Evolutionary conservation across 75 land plant genomes (phyloP).

Genomic region (Cupressus sempervirens): DNA sequence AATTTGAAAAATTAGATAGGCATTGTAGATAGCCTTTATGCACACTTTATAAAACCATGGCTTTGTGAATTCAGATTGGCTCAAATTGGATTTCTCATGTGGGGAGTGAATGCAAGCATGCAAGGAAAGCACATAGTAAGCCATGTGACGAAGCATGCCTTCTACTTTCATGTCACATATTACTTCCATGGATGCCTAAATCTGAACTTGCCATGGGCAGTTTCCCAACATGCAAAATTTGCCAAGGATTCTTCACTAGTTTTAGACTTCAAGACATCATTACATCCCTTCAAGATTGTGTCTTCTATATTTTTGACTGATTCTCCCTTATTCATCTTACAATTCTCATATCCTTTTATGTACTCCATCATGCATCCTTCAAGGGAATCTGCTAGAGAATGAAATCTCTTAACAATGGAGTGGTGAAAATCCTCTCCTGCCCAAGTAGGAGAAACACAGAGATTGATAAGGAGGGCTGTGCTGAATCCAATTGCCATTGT

Average conservation of each 20-base stretch:
- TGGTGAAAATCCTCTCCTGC: slow-evolving; percentile 70
- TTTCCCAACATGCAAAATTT: slow-evolving; percentile 64
- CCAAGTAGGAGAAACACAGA: slow-evolving; percentile 46
- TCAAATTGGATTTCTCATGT: neutral
- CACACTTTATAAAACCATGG: too few species aligned
- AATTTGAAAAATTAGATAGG: too few species aligned
- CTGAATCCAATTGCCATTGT: slow-evolving; percentile 41
- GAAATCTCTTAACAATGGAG: too few species aligned
- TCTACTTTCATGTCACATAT: slow-evolving; percentile 44
- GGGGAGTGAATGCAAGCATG: slow-evolving; percentile 30
- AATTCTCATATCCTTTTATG: too few species aligned
- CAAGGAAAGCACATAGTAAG: slow-evolving; percentile 33
- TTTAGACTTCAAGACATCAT: too few species aligned
- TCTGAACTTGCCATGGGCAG: slow-evolving; percentile 37
- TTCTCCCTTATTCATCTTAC: too few species aligned
- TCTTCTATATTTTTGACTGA: too few species aligned
- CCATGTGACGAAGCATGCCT: slow-evolving; percentile 27
- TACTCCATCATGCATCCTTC: too few species aligned
- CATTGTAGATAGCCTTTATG: too few species aligned
- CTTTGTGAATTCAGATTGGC: too few species aligned
- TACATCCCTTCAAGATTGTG: too few species aligned
- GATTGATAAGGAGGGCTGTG: slow-evolving; percentile 34
- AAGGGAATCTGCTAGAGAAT: too few species aligned
- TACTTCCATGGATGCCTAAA: slow-evolving; percentile 57
- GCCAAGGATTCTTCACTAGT: slow-evolving; percentile 44